Percentiles rank a stretch among this genome's conserved stretches.
These are phyloP conservation scores for Malassezia sp. DNA, from an alignment of 1,284 basidiomycete genomes.

Conservation along the genomic window DNA sequence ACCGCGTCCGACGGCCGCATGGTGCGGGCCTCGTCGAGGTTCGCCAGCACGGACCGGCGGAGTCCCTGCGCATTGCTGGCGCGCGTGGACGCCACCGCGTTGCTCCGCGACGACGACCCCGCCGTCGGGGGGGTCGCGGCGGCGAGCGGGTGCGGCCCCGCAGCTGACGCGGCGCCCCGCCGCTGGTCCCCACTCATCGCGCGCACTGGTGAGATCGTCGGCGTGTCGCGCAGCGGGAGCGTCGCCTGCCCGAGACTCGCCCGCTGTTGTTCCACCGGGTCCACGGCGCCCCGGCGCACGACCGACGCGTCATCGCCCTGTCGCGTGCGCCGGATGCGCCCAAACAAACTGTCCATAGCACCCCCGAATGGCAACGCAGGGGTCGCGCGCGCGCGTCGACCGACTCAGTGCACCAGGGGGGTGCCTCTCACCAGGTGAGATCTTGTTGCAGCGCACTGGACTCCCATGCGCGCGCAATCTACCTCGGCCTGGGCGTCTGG, in stretches of 20 bases:
- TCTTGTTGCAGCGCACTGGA: too few species aligned
- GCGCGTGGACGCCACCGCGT: neutral
- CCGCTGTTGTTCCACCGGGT: neutral
- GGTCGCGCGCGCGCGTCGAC: too few species aligned
- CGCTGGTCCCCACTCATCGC: neutral
- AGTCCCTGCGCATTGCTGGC: neutral
- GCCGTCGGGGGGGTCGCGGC: neutral
- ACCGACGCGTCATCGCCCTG: slow-evolving; percentile 2
- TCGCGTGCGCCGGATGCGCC: slow-evolving; percentile 10
- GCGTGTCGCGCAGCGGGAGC: neutral
- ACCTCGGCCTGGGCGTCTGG: too few species aligned
- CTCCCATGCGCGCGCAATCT: too few species aligned
- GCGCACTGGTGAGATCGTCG: slow-evolving; percentile 1
- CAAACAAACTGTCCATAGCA: slow-evolving; percentile 15
- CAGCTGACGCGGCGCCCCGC: neutral
- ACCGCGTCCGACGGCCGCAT: slow-evolving; percentile 32
- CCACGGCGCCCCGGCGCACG: neutral
- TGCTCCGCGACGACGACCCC: neutral
- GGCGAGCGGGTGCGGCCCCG: neutral
- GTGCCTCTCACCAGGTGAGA: too few species aligned
- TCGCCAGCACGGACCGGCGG: slow-evolving; percentile 8
- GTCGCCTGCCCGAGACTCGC: neutral
- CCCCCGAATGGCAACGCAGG: too few species aligned
- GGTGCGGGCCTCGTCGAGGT: slow-evolving; percentile 25
- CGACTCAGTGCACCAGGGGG: too few species aligned